Conservation (phyloP, 768 basidiomycete genomes). For the Coprinopsis cinerea region DNA sequence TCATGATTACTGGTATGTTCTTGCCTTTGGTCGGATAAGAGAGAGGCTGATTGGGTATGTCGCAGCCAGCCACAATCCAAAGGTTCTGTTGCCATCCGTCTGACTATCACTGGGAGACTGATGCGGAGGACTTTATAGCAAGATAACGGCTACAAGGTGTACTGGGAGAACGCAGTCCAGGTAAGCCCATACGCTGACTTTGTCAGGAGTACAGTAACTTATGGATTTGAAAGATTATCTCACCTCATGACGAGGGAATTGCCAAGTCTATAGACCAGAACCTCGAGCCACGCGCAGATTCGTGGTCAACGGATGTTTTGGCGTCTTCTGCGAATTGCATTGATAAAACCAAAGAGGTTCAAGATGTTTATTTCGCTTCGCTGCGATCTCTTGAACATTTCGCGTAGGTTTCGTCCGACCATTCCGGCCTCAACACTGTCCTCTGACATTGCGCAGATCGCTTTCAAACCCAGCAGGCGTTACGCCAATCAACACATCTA, state of each 20-base stretch:
- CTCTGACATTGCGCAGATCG: conserved; percentile 16
- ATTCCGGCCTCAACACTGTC: not conserved
- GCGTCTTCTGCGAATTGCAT: conserved; percentile 38
- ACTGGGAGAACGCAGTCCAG: conserved; percentile 87
- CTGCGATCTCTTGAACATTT: conserved; percentile 22
- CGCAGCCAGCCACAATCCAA: conserved; percentile 82
- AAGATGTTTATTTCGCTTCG: conserved; percentile 49
- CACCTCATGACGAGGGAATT: conserved; percentile 78
- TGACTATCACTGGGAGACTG: not conserved
- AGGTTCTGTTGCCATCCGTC: conserved; percentile 36
- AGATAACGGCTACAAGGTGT: conserved; percentile 90
- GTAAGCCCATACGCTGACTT: conserved; percentile 26
- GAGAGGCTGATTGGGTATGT: not conserved
- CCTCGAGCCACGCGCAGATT: conserved; percentile 38
- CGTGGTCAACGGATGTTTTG: conserved; percentile 34
- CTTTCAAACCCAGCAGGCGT: conserved; percentile 34
- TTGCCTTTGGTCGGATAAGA: conserved; percentile 3
- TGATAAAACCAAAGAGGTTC: conserved; percentile 57
- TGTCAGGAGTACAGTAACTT: not conserved
- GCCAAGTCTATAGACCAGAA: conserved; percentile 57
- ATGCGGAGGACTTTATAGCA: conserved; percentile 42
- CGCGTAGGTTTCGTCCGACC: conserved; percentile 15
- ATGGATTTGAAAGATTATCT: conserved; percentile 58
- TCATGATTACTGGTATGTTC: conserved; percentile 80
- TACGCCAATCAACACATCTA: conserved; percentile 80